Percentiles rank a stretch among this genome's conserved stretches.
phyloP scores from a whole-genome alignment of 257 asterid species.

The Solanum gandarillasii region DNA sequence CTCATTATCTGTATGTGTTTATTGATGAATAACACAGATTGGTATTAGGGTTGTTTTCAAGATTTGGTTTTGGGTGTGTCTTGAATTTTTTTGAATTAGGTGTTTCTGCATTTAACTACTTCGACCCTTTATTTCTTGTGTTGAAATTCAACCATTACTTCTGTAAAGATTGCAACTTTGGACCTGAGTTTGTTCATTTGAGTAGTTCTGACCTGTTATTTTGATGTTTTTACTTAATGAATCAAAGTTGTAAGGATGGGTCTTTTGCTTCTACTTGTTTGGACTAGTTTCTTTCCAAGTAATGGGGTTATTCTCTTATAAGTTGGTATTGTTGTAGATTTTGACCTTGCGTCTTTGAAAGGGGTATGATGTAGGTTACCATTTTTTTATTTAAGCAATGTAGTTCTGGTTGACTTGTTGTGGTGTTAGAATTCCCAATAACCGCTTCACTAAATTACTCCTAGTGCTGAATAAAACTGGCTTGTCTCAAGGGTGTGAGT shows the following conservation, averaged over 20 bases:
- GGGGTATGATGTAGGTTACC: neutral
- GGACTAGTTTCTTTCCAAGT: neutral
- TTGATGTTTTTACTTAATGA: neutral
- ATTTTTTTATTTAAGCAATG: neutral
- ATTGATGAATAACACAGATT: neutral
- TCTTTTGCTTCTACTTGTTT: neutral
- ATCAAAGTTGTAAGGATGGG: neutral
- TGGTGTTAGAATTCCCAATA: neutral
- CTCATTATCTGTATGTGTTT: neutral
- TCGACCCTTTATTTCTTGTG: neutral
- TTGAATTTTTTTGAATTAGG: neutral
- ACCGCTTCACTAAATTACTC: neutral
- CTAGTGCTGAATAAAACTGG: neutral
- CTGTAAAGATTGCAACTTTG: neutral
- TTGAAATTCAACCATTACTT: neutral
- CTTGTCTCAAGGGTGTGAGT: neutral
- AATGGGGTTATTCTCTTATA: neutral
- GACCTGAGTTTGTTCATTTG: neutral
- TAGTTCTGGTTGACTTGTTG: neutral
- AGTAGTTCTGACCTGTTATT: neutral
- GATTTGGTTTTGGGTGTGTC: neutral
- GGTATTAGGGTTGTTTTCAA: neutral
- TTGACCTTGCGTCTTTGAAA: neutral
- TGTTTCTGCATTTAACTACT: neutral
- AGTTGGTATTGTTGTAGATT: neutral